A percentile compares a stretch with the other conserved stretches of the same genome.
Conservation (phyloP, 345 rosid species). For the Corchorus olitorius region DNA sequence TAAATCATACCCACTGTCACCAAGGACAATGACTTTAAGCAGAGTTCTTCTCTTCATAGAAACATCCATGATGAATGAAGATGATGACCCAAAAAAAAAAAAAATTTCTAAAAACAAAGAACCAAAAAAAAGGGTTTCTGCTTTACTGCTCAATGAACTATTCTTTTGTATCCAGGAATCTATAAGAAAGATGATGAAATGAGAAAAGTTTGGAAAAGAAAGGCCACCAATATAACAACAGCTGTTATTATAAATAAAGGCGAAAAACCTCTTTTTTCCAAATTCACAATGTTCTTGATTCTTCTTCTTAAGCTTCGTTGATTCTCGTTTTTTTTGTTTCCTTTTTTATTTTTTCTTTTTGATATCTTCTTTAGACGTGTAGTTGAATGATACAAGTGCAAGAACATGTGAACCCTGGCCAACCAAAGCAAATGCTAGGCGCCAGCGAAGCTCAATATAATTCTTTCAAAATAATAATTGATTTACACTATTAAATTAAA, state of each 20-base stretch:
- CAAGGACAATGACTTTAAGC: constrained; percentile 86
- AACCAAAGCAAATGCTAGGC: constrained; percentile 28
- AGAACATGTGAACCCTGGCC: constrained; percentile 47
- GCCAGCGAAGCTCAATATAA: constrained; percentile 44
- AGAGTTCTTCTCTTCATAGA: constrained; percentile 61
- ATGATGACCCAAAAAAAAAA: background rate
- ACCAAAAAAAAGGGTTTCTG: background rate
- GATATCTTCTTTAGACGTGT: background rate
- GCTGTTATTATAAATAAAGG: background rate
- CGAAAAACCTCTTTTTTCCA: background rate
- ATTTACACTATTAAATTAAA: background rate
- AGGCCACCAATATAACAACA: background rate
- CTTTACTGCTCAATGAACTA: background rate
- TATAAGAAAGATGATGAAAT: too few relatives aligned
- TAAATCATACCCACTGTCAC: constrained; percentile 73
- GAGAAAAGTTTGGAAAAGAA: background rate
- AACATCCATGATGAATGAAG: constrained; percentile 44
- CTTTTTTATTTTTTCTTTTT: background rate
- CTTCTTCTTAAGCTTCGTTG: constrained; percentile 21
- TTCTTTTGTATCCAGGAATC: background rate
- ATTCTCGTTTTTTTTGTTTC: background rate
- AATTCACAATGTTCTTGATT: constrained; percentile 30
- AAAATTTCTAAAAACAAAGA: background rate
- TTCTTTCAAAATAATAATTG: background rate
- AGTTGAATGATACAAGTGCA: constrained; percentile 19